Conservation (phyloP, 73 alveolate species). For the Paraurostyla sp. region DNA sequence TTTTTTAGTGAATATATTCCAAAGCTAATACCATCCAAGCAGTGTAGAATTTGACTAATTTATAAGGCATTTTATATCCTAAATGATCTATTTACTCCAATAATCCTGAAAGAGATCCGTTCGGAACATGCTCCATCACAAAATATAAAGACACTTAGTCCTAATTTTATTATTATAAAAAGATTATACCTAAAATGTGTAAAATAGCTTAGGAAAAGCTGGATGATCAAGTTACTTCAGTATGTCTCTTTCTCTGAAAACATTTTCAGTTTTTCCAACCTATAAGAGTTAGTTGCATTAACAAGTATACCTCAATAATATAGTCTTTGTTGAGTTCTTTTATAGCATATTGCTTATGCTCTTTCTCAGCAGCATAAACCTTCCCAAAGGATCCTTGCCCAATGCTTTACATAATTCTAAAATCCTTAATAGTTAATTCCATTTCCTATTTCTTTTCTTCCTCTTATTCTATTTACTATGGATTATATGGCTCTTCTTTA, state of each 20-base stretch:
- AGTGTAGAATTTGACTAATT: slow-evolving; percentile 82
- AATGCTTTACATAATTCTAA: neutral
- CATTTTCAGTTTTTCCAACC: slow-evolving; percentile 38
- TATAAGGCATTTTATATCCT: slow-evolving; percentile 18
- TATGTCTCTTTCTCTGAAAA: slow-evolving; percentile 63
- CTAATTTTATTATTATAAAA: neutral
- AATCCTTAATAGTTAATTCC: neutral
- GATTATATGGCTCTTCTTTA: slow-evolving; percentile 76
- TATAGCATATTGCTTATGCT: slow-evolving; percentile 14
- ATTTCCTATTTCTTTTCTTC: neutral
- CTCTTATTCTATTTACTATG: slow-evolving; percentile 74
- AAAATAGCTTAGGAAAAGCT: slow-evolving; percentile 35
- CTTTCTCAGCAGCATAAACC: slow-evolving; percentile 10
- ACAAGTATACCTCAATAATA: slow-evolving; percentile 4
- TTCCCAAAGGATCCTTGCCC: slow-evolving; percentile 52
- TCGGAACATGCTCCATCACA: slow-evolving; percentile 75
- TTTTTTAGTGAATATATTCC: slow-evolving; percentile 81
- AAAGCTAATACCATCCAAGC: slow-evolving; percentile 89
- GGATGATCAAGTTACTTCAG: slow-evolving; percentile 66
- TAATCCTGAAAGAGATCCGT: slow-evolving; percentile 68
- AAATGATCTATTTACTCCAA: neutral
- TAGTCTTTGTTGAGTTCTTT: slow-evolving; percentile 11
- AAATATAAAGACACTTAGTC: slow-evolving; percentile 74
- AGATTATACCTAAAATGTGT: slow-evolving; percentile 58
- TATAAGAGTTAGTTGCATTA: neutral